A percentile compares a stretch with the other conserved stretches of the same genome.
Evolutionary conservation across 495 filamentous ascomycete genomes (phyloP).

Genomic region (Aspergillus nidulans): DNA sequence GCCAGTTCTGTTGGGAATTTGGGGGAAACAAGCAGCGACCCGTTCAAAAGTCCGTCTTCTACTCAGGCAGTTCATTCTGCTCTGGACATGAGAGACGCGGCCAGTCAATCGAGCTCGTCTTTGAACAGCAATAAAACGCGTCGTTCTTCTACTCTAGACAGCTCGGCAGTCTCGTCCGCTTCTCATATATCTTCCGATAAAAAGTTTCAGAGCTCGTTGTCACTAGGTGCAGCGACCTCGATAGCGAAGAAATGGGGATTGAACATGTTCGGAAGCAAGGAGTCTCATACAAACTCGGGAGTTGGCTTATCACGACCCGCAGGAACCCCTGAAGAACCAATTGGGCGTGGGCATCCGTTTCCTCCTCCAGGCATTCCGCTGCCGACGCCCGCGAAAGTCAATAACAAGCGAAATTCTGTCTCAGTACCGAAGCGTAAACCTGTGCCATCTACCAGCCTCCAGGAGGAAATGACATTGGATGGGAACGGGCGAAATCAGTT

Average conservation of each 20-base stretch:
- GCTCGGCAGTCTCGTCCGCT: constrained; percentile 32
- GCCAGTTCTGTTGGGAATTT: constrained; percentile 29
- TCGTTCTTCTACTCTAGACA: constrained; percentile 41
- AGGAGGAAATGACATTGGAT: constrained; percentile 22
- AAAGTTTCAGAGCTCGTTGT: constrained; percentile 41
- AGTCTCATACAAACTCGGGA: constrained; percentile 27
- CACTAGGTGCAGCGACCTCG: constrained; percentile 68
- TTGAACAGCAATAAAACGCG: constrained; percentile 29
- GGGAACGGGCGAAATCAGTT: constrained; percentile 19
- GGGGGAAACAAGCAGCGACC: constrained; percentile 15
- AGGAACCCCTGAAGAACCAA: constrained; percentile 60
- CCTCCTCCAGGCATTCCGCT: constrained; percentile 57
- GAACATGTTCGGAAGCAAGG: constrained; percentile 62
- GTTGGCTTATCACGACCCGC: constrained; percentile 36
- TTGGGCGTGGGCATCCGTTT: constrained; percentile 61
- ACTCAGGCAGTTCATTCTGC: constrained; percentile 24
- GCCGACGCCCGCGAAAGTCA: constrained; percentile 67
- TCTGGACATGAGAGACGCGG: constrained; percentile 26
- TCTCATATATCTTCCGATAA: constrained; percentile 23
- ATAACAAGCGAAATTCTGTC: constrained; percentile 51
- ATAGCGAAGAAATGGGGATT: constrained; percentile 82
- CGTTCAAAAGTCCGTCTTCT: constrained; percentile 24
- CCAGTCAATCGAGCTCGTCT: constrained; percentile 27
- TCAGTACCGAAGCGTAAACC: constrained; percentile 59
- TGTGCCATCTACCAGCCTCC: constrained; percentile 39